A percentile compares a stretch with the other conserved stretches of the same genome.
phyloP scores from a whole-genome alignment of 2,329 filamentous ascomycete species.

The Fusarium staphyleae region DNA sequence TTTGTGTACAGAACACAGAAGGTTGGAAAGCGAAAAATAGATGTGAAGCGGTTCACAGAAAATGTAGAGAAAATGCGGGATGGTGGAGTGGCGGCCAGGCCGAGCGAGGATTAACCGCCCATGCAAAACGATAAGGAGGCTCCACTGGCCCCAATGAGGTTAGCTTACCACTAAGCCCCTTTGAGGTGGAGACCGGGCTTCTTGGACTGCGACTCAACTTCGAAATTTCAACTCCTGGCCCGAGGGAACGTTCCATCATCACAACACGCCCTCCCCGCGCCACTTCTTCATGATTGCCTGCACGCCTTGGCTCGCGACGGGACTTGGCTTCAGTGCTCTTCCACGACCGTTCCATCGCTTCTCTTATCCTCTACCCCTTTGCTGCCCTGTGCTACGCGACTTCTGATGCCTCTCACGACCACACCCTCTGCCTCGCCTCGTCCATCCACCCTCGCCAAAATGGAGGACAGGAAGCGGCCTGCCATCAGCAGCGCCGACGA shows the following conservation, averaged over 20 bases:
- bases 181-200: constrained; percentile 47
- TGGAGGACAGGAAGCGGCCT: constrained; percentile 99
- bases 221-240: constrained; percentile 55
- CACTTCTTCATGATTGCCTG: constrained; percentile 48
- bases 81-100: constrained; percentile 31
- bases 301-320: constrained; percentile 45
- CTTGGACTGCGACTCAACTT: constrained; percentile 52
- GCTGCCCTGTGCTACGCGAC: constrained; percentile 44
- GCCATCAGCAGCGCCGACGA: constrained; percentile 82
- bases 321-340: constrained; percentile 46
- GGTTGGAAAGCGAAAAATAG: constrained; percentile 30
- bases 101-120: constrained; percentile 46
- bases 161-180: constrained; percentile 48
- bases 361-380: constrained; percentile 50
- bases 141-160: constrained; percentile 36
- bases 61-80: constrained; percentile 43
- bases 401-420: constrained; percentile 90
- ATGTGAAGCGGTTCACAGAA: constrained; percentile 17
- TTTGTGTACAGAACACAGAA: constrained; percentile 7
- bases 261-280: constrained; percentile 43
- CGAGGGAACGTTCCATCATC: constrained; percentile 47
- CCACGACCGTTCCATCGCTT: constrained; percentile 41
- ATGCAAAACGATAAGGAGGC: constrained; percentile 45
- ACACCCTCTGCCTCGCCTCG: constrained; percentile 72
- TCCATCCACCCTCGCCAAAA: constrained; percentile 87